Evolutionary conservation across 768 basidiomycete genomes (phyloP), one percentile per base, ranked within the genome.

Genomic region (Termitomyces sp.): DNA sequence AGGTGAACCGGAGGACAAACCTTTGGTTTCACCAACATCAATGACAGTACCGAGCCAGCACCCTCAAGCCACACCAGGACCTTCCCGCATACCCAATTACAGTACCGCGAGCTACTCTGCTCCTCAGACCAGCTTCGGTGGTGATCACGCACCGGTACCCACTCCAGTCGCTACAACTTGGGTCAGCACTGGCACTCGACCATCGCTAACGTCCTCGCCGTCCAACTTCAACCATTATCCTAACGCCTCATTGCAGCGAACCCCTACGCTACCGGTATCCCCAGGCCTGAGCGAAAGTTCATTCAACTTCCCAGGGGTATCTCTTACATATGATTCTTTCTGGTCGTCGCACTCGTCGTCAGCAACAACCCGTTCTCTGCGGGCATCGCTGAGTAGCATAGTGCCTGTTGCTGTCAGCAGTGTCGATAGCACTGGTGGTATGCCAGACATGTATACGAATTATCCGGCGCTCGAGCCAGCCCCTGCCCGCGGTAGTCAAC

Each of bases 271-370:
- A 5, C 61, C 60, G 16, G 51, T 46, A 18, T 53, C 65, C 13
- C 61, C 58, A 14, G 38, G 60, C 23, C 41, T 53, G 32, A 41
- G 46, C 18, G 63, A 60, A 20, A 69, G 69, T 47, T 66, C 72
- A 57, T 68, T 66, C 57, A 67, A 63, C 48, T 72, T 71, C 60
- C 55, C 68, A 23, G 63, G 61, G n/a, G 68, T 74, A 8, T 67
- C 75, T 12, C 70, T 84, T 47, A 83, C 84, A 3, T 86, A 86
- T 63, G 85, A 85, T 65, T 82, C 82, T 0, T 86, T 85, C 64
- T 86, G 83, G 85, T 83, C 84, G 1, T 75, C 81, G 7, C 82
- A 84, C 60, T 70, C 79, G 41, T 64, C 64, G 2, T 60, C 66
- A 38, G 63, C 68, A 3, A 64, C 50, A 14, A 55, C 63, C 8